These are phyloP conservation scores for Metschnikowia kofuensis DNA, from an alignment of 805 yeast species.

Conservation along the genomic window DNA sequence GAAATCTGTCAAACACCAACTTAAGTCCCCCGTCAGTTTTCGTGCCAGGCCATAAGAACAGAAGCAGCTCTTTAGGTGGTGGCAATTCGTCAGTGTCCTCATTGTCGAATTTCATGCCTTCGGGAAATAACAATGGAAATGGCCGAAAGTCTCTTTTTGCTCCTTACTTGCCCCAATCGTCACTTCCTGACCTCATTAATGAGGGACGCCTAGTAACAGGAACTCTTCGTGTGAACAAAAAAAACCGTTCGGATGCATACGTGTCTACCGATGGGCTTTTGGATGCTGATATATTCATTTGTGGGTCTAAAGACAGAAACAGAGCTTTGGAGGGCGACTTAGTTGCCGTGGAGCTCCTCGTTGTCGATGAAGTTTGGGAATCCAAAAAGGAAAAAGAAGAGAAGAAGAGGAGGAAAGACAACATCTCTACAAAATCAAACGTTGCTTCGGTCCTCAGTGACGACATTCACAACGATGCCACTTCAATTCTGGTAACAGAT, in stretches of 20 bases:
- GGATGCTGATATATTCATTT: slow-evolving; percentile 95
- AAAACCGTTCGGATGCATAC: slow-evolving; percentile 95
- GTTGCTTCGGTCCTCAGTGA: slow-evolving; percentile 47
- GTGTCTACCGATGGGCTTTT: slow-evolving; percentile 95
- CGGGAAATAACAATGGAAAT: slow-evolving; percentile 31
- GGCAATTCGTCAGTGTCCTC: slow-evolving; percentile 60
- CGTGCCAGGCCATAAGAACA: slow-evolving; percentile 76
- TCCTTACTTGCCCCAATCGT: slow-evolving; percentile 91
- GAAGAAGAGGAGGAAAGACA: slow-evolving; percentile 85
- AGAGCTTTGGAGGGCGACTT: slow-evolving; percentile 96
- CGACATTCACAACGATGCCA: slow-evolving; percentile 79
- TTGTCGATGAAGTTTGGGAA: slow-evolving; percentile 97
- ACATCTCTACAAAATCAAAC: slow-evolving; percentile 36
- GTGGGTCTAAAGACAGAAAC: slow-evolving; percentile 97
- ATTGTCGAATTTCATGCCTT: slow-evolving; percentile 36
- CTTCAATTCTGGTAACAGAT: slow-evolving; percentile 47
- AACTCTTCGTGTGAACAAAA: slow-evolving; percentile 87
- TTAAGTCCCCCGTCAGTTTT: slow-evolving; percentile 44
- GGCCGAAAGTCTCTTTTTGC: slow-evolving; percentile 84
- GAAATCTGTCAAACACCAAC: slow-evolving; percentile 23
- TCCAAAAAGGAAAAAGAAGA: slow-evolving; percentile 96
- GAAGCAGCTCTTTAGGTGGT: slow-evolving; percentile 61
- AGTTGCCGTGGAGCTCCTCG: slow-evolving; percentile 91
- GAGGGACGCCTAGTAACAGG: slow-evolving; percentile 95
- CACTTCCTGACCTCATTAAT: slow-evolving; percentile 81